phyloP scores from a whole-genome alignment of 345 rosid species.

The Gossypium ekmanianum region DNA sequence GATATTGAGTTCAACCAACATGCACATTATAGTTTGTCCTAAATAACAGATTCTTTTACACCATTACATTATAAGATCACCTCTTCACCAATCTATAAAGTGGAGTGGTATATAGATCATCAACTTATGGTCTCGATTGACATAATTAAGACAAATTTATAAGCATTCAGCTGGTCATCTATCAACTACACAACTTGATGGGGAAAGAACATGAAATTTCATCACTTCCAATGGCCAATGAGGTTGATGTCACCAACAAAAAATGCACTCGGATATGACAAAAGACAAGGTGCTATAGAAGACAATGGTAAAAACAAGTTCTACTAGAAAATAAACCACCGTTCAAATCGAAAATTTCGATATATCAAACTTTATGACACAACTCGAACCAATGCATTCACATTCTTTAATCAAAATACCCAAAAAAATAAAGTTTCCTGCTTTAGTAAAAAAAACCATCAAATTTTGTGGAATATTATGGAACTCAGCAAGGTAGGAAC shows the following conservation, averaged over 20 bases:
- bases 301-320: background rate
- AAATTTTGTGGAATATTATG: background rate
- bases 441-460: background rate
- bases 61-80: background rate
- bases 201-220: background rate
- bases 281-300: background rate
- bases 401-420: background rate
- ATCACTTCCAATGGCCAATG: background rate
- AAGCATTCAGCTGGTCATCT: background rate
- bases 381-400: background rate
- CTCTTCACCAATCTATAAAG: background rate
- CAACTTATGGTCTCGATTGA: background rate
- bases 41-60: background rate
- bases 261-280: background rate
- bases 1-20: background rate
- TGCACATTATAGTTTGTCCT: background rate
- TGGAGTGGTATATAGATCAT: background rate
- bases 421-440: background rate
- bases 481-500: background rate
- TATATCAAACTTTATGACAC: background rate
- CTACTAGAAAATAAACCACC: background rate
- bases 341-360: background rate
- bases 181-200: background rate
- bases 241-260: background rate
- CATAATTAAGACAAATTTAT: background rate